Base-by-base conservation (phyloP, 805 yeast species). In the Sugiyamaella chiloensis region DNA sequence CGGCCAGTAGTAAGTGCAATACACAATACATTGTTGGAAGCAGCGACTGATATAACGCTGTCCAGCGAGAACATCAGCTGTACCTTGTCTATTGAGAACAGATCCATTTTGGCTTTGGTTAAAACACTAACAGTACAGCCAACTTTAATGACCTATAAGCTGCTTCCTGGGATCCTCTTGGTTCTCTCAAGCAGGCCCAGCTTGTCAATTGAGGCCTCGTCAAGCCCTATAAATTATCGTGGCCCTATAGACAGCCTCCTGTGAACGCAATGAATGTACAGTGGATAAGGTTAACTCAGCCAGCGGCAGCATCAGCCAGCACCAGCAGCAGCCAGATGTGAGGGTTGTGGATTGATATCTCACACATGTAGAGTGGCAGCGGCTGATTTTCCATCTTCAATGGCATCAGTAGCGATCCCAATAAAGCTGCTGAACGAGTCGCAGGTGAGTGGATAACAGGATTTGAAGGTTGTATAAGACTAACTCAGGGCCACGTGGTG, bases 401-500 rank as follows among this genome's bases (percentile, higher is more conserved):
- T 81, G 85, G 76, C 79, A 35, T 49, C 68, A n/a, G 74, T 83
- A 51, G 85, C 89, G 31, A 79, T 88, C 27, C 98, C 98, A 1
- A 81, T 89, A 16, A 84, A 88, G 65, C 81, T 91, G 21, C 73
- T 91, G 42, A 85, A 80, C 61, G 99, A 90, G 67, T 86, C 96
- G 6, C 85, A 80, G 58, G 75, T 71, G 58, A 23, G 52, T 35
- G 11, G 19, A 9, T 2, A 5, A 6, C 9, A 19, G n/a, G 8
- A 40, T 5, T 5, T 21, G 16, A 3, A 40, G 6, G 30, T 12
- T n/a, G 14, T 20, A 14, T 39, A 24, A 9, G 24, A 14, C 5
- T 20, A 35, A 24, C 32, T 2, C 75, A 83, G 72, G 96, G 97
- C 41, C 98, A 91, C 62, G 70, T 81, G 2, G 81, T 91, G 6